A percentile compares a stretch with the other conserved stretches of the same genome.
Conservation (phyloP, 768 basidiomycete species). For the Russula foetens region DNA sequence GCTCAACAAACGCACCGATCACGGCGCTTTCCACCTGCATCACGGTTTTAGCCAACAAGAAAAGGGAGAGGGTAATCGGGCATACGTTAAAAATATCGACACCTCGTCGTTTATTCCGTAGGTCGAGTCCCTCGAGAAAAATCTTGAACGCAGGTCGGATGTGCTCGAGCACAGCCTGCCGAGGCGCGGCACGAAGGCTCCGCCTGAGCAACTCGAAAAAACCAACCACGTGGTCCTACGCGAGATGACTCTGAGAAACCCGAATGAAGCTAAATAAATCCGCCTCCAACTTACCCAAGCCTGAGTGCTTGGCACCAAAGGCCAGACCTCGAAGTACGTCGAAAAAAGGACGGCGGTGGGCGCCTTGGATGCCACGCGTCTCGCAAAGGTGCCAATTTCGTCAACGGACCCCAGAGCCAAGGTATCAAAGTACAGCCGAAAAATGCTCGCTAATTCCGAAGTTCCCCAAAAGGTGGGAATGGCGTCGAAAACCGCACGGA, state of each 20-base stretch:
- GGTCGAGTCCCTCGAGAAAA: constrained; percentile 19
- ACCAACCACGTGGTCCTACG: constrained; percentile 7
- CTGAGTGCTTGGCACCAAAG: constrained; percentile 31
- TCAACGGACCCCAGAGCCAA: constrained; percentile 26
- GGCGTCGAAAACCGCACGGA: constrained; percentile 62
- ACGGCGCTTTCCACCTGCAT: constrained; percentile 44
- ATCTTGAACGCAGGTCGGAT: constrained; percentile 17
- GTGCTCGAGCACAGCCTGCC: constrained; percentile 14
- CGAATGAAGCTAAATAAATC: not conserved
- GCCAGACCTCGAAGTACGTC: constrained; percentile 54
- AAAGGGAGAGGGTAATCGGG: not conserved
- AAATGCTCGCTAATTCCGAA: constrained; percentile 47
- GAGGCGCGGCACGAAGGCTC: constrained; percentile 8
- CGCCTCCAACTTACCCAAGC: not conserved
- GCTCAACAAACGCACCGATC: constrained; percentile 73
- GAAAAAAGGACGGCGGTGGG: constrained; percentile 62
- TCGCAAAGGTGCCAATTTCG: constrained; percentile 41
- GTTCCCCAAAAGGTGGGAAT: constrained; percentile 80
- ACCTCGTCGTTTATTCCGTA: constrained; percentile 7
- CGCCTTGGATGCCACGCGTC: constrained; percentile 59
- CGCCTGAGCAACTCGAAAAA: constrained; percentile 19
- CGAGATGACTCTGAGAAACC: not conserved
- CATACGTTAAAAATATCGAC: constrained; percentile 23
- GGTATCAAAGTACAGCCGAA: constrained; percentile 48
- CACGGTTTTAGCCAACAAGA: not conserved